These are phyloP conservation scores for Ceriops decandra DNA, from an alignment of 345 rosid species.

Conservation along the genomic window DNA sequence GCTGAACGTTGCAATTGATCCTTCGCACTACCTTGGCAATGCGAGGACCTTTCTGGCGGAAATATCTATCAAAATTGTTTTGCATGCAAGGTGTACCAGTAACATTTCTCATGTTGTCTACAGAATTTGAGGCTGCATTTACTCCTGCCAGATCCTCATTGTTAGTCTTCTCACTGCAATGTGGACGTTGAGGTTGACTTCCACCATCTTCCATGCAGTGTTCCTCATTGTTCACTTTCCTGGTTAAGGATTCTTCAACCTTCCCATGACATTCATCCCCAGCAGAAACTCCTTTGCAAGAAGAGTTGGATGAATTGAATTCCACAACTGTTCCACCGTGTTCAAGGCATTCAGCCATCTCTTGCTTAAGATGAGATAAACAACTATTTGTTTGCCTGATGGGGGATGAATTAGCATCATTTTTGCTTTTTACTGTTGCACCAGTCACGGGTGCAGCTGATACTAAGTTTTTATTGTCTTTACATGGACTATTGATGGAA, in stretches of 20 bases:
- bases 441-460: conserved; percentile 21
- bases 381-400: conserved; percentile 26
- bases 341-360: conserved; percentile 30
- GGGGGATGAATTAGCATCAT: conserved; percentile 30
- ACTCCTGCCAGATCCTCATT: conserved; percentile 42
- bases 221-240: conserved; percentile 22
- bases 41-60: conserved; percentile 96
- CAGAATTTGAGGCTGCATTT: conserved; percentile 32
- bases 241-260: conserved; percentile 30
- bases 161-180: conserved; percentile 30
- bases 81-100: conserved; percentile 58
- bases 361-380: conserved; percentile 28
- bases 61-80: conserved; percentile 62
- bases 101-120: conserved; percentile 36
- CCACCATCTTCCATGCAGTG: conserved; percentile 24
- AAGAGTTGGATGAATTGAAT: conserved; percentile 27
- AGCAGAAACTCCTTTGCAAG: conserved; percentile 25
- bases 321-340: conserved; percentile 30
- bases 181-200: conserved; percentile 24
- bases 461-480: conserved; percentile 20
- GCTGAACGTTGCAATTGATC: conserved; percentile 90
- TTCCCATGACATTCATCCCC: conserved; percentile 30
- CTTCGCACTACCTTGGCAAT: conserved; percentile 97
- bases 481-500: conserved; percentile 25
- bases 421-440: conserved; percentile 24